Evolutionary conservation across 2,329 filamentous ascomycete species (phyloP), one percentile per base, ranked within the genome.

Genomic region (Fusarium temperatum): DNA sequence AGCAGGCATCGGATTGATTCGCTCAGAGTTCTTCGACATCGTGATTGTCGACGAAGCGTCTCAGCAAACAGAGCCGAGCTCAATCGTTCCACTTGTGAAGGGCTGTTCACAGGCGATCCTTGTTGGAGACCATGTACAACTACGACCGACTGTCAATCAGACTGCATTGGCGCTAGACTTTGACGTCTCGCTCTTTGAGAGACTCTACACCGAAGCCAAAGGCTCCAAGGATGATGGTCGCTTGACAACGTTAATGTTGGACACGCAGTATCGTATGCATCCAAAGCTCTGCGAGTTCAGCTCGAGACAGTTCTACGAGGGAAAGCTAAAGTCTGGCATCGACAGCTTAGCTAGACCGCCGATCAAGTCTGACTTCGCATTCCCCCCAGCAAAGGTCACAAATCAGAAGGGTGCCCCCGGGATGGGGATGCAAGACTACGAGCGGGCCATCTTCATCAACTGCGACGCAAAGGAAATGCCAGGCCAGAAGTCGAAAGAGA

Each of bases 1-100:
- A 24, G 80, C 84, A 18, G 83, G 81, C 1, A 76, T 86, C 0
- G 84, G 84, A 1, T 71, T 87, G 8, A 79, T 86, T 10, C 81
- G 84, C 22, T 76, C 72, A 8, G 77, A 85, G 58, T 35, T 54
- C 1, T 85, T 86, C 58, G 78, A 82, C 38, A 81, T 80, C 11
- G 83, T 85, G 20, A 81, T 86, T 62, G 79, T 87, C 9, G 84
- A 86, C 62, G 84, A 87, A 77, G 85, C 85, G 12, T 87, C 85
- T 6, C 85, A 87, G 66, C 83, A 84, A 63, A 85, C 83, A 0
- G 85, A 87, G 64, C 81, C 84, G 0, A 80, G 77, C 2, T 82
- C 82, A 7, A 72, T 86, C 2, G 78, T 85, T 1, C 83, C 82
- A 6, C 77, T 85, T 6, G 79, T 83, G 15, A 86, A 85, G 61